Conservation (phyloP, 1,284 basidiomycete species). For the Rhodotorula glutinis region DNA sequence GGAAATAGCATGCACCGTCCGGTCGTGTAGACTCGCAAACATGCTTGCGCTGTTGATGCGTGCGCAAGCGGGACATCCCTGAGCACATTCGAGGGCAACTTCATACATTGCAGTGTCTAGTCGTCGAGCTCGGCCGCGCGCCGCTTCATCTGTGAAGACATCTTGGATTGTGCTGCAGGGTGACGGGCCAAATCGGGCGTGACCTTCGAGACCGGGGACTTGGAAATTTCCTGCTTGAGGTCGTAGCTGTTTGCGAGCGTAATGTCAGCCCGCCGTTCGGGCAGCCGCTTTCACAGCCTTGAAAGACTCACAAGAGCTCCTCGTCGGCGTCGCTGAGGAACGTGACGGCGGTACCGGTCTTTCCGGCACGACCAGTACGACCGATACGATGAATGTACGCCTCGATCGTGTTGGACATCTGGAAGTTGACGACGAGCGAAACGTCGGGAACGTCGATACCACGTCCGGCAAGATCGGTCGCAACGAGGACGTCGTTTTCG, state of each 20-base stretch:
- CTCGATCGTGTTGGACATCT: conserved; percentile 94
- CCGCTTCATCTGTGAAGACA: conserved; percentile 17
- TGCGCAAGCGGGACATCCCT: no score
- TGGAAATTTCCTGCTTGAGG: conserved; percentile 87
- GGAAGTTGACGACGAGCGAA: conserved; percentile 91
- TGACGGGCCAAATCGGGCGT: conserved; percentile 81
- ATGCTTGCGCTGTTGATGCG: background rate
- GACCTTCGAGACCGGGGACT: conserved; percentile 87
- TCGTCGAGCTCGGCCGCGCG: conserved; percentile 9
- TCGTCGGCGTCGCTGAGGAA: conserved; percentile 94
- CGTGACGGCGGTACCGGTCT: conserved; percentile 86
- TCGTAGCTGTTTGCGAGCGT: conserved; percentile 63
- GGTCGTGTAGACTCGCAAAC: no score
- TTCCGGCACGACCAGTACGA: conserved; percentile 95
- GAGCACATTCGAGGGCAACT: no score
- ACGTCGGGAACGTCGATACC: conserved; percentile 99
- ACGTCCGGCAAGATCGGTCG: conserved; percentile 94
- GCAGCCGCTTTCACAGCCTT: background rate
- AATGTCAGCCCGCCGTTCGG: background rate
- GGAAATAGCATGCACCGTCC: background rate
- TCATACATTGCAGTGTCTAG: background rate
- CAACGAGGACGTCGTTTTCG: conserved; percentile 79
- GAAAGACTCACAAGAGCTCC: conserved; percentile 79
- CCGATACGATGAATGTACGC: conserved; percentile 97
- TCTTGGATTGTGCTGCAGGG: conserved; percentile 72